Percentiles rank a stretch among this genome's conserved stretches.
Evolutionary conservation across 2,329 filamentous ascomycete species (phyloP).

Genomic region (Penicillium sclerotigenum): DNA sequence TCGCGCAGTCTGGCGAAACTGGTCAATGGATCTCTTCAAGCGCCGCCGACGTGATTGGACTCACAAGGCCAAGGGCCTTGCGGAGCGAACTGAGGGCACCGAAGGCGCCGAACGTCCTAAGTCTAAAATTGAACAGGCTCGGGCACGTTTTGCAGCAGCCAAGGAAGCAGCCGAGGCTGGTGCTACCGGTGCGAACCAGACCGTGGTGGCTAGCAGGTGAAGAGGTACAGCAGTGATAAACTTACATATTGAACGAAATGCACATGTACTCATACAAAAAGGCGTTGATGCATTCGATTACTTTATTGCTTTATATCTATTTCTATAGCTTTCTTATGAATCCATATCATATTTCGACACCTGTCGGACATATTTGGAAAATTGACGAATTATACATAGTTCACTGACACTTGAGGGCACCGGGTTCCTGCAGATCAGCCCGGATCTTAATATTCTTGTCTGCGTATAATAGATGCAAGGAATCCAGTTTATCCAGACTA

Average conservation of each 20-base stretch:
- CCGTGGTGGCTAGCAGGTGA: slow-evolving; percentile 2
- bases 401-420: neutral
- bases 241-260: neutral
- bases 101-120: slow-evolving; percentile 39
- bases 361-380: neutral
- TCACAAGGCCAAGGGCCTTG: slow-evolving; percentile 55
- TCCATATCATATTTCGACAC: neutral
- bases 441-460: neutral
- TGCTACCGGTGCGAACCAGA: slow-evolving; percentile 9
- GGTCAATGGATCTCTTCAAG: slow-evolving; percentile 70
- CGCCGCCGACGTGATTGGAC: slow-evolving; percentile 63
- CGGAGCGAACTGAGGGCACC: slow-evolving; percentile 23
- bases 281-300: neutral
- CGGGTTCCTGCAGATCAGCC: slow-evolving; percentile 6
- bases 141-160: slow-evolving; percentile 55
- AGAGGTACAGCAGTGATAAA: neutral
- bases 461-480: neutral
- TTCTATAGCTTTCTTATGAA: neutral
- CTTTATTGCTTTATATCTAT: neutral
- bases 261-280: slow-evolving; percentile 10
- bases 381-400: neutral
- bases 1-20: slow-evolving; percentile 69
- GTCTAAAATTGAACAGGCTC: slow-evolving; percentile 56
- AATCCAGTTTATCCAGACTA: neutral
- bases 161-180: slow-evolving; percentile 26